A percentile compares a stretch with the other conserved stretches of the same genome.
These are phyloP conservation scores for Rhodotorula glutinis DNA, from an alignment of 1,284 basidiomycete species.

Conservation along the genomic window DNA sequence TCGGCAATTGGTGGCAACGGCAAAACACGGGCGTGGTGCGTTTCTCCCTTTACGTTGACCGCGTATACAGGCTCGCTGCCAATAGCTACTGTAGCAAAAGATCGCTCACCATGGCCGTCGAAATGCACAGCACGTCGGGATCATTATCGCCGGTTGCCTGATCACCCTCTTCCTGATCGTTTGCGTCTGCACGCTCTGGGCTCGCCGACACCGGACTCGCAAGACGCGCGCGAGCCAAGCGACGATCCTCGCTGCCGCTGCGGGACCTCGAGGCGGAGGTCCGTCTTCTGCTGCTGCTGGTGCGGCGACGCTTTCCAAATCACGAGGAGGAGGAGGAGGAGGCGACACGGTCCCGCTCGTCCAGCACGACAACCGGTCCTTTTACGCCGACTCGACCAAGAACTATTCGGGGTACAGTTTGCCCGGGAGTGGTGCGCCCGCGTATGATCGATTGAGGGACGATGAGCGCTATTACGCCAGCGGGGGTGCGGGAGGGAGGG, in stretches of 20 bases:
- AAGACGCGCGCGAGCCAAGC: constrained; percentile 5
- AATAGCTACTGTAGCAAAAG: no score
- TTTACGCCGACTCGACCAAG: constrained; percentile 2
- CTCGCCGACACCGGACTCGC: constrained; percentile 13
- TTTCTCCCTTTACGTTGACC: background rate
- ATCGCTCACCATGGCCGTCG: no score
- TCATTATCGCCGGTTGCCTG: constrained; percentile 30
- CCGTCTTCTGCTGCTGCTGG: background rate
- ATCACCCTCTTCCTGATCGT: constrained; percentile 34
- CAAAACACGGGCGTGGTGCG: constrained; percentile 26
- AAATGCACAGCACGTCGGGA: constrained; percentile 33
- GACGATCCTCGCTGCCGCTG: background rate
- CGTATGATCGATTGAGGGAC: background rate
- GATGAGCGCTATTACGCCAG: background rate
- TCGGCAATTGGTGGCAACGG: constrained; percentile 36
- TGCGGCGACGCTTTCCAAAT: no score
- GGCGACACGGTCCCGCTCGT: constrained; percentile 25
- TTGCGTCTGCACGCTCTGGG: constrained; percentile 31
- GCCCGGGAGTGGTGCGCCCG: background rate
- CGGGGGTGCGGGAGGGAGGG: background rate
- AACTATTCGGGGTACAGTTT: background rate
- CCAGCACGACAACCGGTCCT: constrained; percentile 5
- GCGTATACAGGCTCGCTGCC: no score
- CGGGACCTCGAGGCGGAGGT: background rate
- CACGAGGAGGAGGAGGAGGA: background rate